phyloP scores from a whole-genome alignment of 441 rosid genomes.

The Croton setiger region DNA sequence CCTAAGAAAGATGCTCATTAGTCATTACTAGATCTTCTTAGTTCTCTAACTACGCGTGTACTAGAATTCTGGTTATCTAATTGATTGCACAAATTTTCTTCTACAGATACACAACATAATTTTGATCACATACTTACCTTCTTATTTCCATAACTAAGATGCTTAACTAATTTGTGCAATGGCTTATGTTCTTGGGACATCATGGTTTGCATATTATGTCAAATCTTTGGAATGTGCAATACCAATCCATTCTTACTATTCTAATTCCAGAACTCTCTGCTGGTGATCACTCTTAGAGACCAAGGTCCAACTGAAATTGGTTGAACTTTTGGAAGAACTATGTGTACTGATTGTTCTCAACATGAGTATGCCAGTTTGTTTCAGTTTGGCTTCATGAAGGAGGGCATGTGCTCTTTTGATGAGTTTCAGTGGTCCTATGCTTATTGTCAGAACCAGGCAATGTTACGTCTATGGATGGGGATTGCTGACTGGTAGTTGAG shows the following conservation, averaged over 20 bases:
- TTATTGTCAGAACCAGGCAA: background rate
- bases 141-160: background rate
- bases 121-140: constrained; percentile 1
- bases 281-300: background rate
- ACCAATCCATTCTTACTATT: background rate
- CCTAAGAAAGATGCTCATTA: background rate
- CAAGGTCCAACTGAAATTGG: background rate
- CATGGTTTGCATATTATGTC: background rate
- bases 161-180: background rate
- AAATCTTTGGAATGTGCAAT: background rate
- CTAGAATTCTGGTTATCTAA: background rate
- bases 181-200: constrained; percentile 3
- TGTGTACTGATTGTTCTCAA: background rate
- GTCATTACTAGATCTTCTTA: background rate
- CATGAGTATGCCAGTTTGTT: background rate
- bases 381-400: background rate
- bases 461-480: background rate
- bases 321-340: constrained; percentile 5
- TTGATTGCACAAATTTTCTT: background rate
- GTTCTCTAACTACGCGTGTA: background rate
- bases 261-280: background rate
- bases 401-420: background rate
- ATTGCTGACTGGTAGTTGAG: background rate
- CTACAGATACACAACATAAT: background rate
- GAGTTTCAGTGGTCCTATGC: constrained; percentile 1